Base-by-base conservation (phyloP, 164 flowering plant species). In the Sextonia rubra region DNA sequence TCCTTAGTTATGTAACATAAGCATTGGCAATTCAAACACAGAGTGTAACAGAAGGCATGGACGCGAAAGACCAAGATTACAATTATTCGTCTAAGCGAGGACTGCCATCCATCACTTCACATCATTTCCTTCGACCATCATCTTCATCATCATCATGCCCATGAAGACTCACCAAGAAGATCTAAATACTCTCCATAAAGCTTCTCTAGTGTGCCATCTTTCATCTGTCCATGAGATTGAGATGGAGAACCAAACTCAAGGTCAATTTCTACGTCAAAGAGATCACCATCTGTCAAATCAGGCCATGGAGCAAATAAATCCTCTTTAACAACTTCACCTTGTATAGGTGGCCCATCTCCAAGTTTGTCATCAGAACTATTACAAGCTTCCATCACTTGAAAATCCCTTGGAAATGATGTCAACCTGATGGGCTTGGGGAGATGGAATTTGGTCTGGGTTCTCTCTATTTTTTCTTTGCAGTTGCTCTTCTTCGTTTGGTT, bases 151-250 rank as follows among this genome's bases (percentile, higher is more conserved):
- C 32, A 64, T 80, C 75, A 79, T 12, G 73, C 30, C 61, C 80
- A 66, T 24, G 78, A 69, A 6, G 84, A 80, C 49, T 80, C 83
- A 11, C 79, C 82, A 48, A 87, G 75, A 3, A 87, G 81, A 66
- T 84, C 83, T 8, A 80, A 64, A 71, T 84, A 87, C 74, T 87
- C 88, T 27, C 85, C 84, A 20, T 84, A 87, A 0, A 87, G 82
- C 73, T 80, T 75, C 74, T 87, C 86, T 1, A 84, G 68, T 49
- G 70, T 72, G 65, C 47, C 67, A 12, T 73, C 76, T 0, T 30
- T 11, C 3, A 64, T 44, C 4, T 76, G 74, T 6, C 27, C 1
- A 29, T 66, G 26, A 52, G 72, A 61, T 5, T 75, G 78, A 29
- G 66, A 69, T 73, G 73, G 76, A 25, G 64, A 47, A 73, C 76